phyloP scores from a whole-genome alignment of 2,329 filamentous ascomycete genomes.

The Clonostachys sp. region DNA sequence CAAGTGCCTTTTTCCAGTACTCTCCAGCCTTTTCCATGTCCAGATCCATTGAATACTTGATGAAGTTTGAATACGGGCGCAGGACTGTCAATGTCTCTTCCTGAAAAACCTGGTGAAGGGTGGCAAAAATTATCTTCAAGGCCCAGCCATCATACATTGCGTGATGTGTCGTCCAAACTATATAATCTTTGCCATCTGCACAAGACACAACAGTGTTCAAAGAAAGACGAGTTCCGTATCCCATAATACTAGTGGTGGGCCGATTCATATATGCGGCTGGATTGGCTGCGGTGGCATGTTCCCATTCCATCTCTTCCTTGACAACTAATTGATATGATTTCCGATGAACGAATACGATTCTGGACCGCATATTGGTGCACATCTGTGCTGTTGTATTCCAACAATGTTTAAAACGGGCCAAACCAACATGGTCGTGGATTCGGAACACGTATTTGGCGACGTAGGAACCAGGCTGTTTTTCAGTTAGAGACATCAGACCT shows the following conservation, averaged over 20 bases:
- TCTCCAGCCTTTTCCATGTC: not conserved
- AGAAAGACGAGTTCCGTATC: not conserved
- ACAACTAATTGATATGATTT: constrained; percentile 6
- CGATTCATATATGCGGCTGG: not conserved
- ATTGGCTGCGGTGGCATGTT: not conserved
- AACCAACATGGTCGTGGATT: constrained; percentile 8
- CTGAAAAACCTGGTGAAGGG: constrained; percentile 1
- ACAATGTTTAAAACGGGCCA: constrained; percentile 4
- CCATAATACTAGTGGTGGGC: not conserved
- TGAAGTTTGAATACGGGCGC: constrained; percentile 1
- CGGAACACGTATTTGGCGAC: constrained; percentile 16
- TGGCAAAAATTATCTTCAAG: constrained; percentile 52
- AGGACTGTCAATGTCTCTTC: not conserved
- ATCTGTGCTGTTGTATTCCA: constrained; percentile 3
- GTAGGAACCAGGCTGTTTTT: constrained; percentile 22
- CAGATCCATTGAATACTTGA: constrained; percentile 2
- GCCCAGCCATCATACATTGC: constrained; percentile 50
- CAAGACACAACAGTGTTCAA: not conserved
- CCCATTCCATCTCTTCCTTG: constrained; percentile 2
- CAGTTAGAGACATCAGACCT: constrained; percentile 24
- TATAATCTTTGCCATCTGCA: constrained; percentile 1
- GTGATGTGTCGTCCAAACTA: constrained; percentile 17
- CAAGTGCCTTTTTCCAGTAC: constrained; percentile 5
- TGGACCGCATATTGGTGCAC: constrained; percentile 3
- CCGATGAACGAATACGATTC: constrained; percentile 4